phyloP scores from a whole-genome alignment of 2,329 filamentous ascomycete genomes.

The Lasiodiplodia sp. region DNA sequence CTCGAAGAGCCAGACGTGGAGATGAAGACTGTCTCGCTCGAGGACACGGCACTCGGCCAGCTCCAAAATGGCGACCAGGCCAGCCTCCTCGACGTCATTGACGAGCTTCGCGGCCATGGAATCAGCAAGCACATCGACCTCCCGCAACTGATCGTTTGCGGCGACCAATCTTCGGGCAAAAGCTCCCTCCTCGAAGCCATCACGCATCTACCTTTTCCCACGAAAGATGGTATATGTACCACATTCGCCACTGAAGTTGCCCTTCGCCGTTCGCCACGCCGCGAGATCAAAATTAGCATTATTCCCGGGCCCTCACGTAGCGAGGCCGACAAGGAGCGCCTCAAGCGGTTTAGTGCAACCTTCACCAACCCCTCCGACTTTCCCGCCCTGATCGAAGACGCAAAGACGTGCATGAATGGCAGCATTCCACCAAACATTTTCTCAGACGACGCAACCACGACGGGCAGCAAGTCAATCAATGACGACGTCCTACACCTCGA shows the following conservation, averaged over 20 bases:
- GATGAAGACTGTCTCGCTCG: neutral
- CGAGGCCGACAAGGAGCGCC: conserved; percentile 39
- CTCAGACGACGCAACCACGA: conserved; percentile 4
- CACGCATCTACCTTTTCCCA: conserved; percentile 65
- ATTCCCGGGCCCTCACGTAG: conserved; percentile 33
- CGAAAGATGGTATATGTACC: conserved; percentile 64
- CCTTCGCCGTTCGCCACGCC: conserved; percentile 52
- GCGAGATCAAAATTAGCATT: conserved; percentile 55
- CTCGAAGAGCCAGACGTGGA: neutral
- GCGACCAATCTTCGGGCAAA: conserved; percentile 68
- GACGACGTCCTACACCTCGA: conserved; percentile 40
- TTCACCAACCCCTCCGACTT: conserved; percentile 49
- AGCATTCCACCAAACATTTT: neutral
- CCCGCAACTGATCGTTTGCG: conserved; percentile 65
- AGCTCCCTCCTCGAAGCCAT: conserved; percentile 71
- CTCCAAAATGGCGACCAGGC: conserved; percentile 41
- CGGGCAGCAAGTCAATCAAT: conserved; percentile 34
- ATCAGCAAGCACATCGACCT: conserved; percentile 53
- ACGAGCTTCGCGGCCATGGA: conserved; percentile 59
- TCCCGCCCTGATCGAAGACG: conserved; percentile 56
- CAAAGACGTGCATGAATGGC: conserved; percentile 59
- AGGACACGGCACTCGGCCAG: conserved; percentile 35
- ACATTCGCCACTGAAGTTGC: conserved; percentile 68
- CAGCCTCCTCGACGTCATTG: conserved; percentile 61
- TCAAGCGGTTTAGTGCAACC: conserved; percentile 43